These are phyloP conservation scores for Cladorrhinum samala DNA, from an alignment of 495 filamentous ascomycete species.

Conservation along the genomic window DNA sequence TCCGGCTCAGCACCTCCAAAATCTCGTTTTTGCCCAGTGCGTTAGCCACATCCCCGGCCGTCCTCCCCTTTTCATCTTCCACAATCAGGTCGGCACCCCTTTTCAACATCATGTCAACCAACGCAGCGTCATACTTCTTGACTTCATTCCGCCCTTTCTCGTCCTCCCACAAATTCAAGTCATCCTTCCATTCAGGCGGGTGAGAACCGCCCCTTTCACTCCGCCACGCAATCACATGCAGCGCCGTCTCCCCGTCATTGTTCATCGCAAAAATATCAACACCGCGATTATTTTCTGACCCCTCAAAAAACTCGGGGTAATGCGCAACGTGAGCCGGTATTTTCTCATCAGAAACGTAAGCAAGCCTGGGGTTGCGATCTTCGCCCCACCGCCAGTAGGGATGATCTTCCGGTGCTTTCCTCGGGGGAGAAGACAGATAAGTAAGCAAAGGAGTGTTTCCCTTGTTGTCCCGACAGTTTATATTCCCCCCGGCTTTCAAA, in stretches of 20 bases:
- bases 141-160: too few relatives aligned
- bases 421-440: too few relatives aligned
- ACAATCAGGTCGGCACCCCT: slow-evolving; percentile 30
- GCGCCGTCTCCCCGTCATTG: slow-evolving; percentile 23
- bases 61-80: slow-evolving; percentile 27
- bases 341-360: background rate
- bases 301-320: slow-evolving; percentile 2
- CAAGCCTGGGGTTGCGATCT: background rate
- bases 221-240: slow-evolving; percentile 28
- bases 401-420: too few relatives aligned
- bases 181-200: too few relatives aligned
- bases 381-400: slow-evolving; percentile 9
- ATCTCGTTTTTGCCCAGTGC: slow-evolving; percentile 30
- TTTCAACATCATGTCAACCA: slow-evolving; percentile 23
- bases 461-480: too few relatives aligned
- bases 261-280: slow-evolving; percentile 26
- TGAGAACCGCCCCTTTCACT: background rate
- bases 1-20: slow-evolving; percentile 28
- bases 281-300: background rate
- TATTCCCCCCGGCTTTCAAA: too few relatives aligned
- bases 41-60: slow-evolving; percentile 32
- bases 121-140: slow-evolving; percentile 10
- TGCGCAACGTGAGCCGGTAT: background rate
- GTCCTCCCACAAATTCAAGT: too few relatives aligned
- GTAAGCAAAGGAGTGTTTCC: slow-evolving; percentile 22